phyloP scores from a whole-genome alignment of 1,284 basidiomycete genomes.

The Puccinia hordei region DNA sequence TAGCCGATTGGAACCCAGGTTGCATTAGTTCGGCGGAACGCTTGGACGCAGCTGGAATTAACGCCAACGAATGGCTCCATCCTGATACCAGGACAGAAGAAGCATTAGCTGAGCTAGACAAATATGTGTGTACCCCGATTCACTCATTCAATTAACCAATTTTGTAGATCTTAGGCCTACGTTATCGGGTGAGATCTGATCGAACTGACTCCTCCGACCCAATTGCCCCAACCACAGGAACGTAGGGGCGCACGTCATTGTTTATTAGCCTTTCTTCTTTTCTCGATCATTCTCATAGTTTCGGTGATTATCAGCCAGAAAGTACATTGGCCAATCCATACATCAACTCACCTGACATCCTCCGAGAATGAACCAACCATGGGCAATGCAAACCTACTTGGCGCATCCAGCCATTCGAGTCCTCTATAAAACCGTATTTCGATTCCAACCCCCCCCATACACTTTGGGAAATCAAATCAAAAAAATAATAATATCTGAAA shows the following conservation, averaged over 20 bases:
- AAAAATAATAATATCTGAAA: background rate
- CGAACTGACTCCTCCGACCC: background rate
- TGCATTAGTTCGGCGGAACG: constrained; percentile 35
- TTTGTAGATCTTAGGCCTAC: background rate
- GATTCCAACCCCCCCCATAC: background rate
- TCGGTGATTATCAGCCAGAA: constrained; percentile 19
- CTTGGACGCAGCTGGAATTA: constrained; percentile 27
- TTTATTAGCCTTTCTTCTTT: constrained; percentile 7
- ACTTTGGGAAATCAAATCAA: background rate
- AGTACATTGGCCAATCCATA: constrained; percentile 6
- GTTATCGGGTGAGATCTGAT: background rate
- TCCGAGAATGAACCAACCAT: constrained; percentile 17
- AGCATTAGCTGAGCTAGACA: background rate
- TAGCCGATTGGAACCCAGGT: background rate
- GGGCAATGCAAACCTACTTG: constrained; percentile 6
- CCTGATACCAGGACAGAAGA: constrained; percentile 3
- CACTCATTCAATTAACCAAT: background rate
- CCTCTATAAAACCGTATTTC: background rate
- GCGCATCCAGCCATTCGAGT: constrained; percentile 27
- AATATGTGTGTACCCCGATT: constrained; percentile 4
- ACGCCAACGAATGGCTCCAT: constrained; percentile 22
- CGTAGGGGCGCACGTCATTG: constrained; percentile 29
- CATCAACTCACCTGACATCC: constrained; percentile 1
- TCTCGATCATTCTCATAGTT: constrained; percentile 13
- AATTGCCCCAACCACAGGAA: background rate